Evolutionary conservation across 179 eudicot genomes (phyloP), one percentile per base, ranked within the genome.

Genomic region (Drosera spatulata): DNA sequence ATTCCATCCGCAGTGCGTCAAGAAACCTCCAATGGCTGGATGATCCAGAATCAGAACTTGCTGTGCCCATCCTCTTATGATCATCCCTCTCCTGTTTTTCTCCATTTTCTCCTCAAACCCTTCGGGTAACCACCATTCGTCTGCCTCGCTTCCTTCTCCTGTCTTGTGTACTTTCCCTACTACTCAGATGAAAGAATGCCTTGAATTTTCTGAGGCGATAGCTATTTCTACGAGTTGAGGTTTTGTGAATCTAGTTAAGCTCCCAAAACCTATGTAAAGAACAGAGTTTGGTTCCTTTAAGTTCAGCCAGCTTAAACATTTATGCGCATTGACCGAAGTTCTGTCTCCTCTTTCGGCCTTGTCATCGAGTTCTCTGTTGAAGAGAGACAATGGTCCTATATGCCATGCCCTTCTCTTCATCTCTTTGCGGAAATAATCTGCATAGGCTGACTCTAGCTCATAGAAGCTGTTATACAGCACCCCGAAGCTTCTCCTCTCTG

Each of bases 1-100:
- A 61, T 74, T 74, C 71, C 78, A 70, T 13, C 78, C 78, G 58
- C 78, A 74, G 41, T 70, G 75, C 6, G 78, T 69, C 52, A 74
- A 52, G 6, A 74, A 74, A 14, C 62, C 71, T 0, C 75, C 75
- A 2, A 60, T 48, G 0, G 75, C 55, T 37, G 59, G 55, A 7
- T 74, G 78, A 9, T 62, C 72, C 39, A 74, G 61, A 49, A 70
- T 74, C 14, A 66, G 2, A 10, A 60, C 59, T 60, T 70, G 78
- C 0, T 75, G 75, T 1, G 78, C 75, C 78, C 78, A 74, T 2
- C 66, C 71, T 49, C 57, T 66, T 71, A 74, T 39, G 33, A 22
- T 22, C 33, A 22, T 22, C 33, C 33, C 33, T 22, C 33, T 22
- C 33, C 33, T 1, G 33, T 22, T 22, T 22, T 22, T 22, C 33